These are phyloP conservation scores for Catharanthus roseus DNA, from an alignment of 257 asterid genomes.

Conservation along the genomic window DNA sequence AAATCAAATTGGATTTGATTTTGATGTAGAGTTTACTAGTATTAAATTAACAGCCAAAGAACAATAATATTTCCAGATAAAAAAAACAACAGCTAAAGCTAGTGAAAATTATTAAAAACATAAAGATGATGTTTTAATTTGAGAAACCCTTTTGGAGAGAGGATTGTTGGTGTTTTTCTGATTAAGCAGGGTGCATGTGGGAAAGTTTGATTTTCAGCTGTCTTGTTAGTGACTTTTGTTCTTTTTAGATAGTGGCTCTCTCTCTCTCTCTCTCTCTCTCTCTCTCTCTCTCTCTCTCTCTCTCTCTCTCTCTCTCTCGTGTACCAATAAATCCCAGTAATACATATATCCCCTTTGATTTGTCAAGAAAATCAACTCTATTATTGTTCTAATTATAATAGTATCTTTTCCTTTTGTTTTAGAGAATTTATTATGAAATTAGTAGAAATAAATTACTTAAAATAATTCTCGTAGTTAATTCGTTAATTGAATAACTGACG, in stretches of 20 bases:
- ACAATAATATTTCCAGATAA: not conserved
- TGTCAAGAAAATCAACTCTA: too few species aligned
- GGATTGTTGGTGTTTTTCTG: not conserved
- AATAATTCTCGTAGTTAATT: too few species aligned
- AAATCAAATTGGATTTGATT: not conserved
- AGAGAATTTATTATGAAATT: too few species aligned
- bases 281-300: too few species aligned
- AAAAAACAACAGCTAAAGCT: not conserved
- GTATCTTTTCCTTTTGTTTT: too few species aligned
- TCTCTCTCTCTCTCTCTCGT: too few species aligned
- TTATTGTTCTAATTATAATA: too few species aligned
- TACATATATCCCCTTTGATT: too few species aligned
- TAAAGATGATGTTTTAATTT: not conserved
- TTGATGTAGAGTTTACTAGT: not conserved
- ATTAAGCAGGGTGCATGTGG: conserved; percentile 2
- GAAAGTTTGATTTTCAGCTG: not conserved
- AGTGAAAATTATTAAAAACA: not conserved
- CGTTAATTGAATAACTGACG: too few species aligned
- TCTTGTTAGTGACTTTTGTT: not conserved
- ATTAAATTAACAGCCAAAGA: not conserved
- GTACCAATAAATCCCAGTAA: too few species aligned
- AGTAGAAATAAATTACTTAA: too few species aligned
- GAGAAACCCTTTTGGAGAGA: not conserved
- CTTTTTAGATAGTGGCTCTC: not conserved
- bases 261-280: too few species aligned